Conservation (phyloP, 176 grass and related monocot species). For the Tillandsia fasciculata region DNA sequence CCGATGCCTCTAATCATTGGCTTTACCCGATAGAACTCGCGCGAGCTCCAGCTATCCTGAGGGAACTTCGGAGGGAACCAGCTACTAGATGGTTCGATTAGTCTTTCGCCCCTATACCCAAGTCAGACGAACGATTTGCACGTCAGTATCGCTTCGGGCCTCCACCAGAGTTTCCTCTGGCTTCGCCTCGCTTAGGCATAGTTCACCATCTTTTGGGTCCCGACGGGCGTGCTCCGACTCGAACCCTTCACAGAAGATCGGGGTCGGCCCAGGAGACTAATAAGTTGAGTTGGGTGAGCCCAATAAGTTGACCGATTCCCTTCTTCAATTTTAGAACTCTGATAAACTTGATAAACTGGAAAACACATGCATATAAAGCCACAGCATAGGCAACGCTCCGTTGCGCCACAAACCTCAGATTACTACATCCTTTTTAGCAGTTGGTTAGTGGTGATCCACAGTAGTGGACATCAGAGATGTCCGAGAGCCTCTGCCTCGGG, state of each 20-base stretch:
- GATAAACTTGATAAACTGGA: too few species aligned
- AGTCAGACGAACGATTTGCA: conserved; percentile 54
- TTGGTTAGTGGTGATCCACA: conserved; percentile 65
- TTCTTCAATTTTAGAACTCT: too few species aligned
- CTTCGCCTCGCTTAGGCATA: too few species aligned
- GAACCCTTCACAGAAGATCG: conserved; percentile 76
- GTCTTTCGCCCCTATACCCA: conserved; percentile 49
- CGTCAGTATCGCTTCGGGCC: conserved; percentile 50
- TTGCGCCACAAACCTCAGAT: background rate
- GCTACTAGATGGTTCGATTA: conserved; percentile 50
- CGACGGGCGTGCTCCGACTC: conserved; percentile 41
- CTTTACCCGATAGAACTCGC: background rate
- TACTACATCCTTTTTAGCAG: conserved; percentile 19
- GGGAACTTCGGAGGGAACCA: too few species aligned
- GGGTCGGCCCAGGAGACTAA: too few species aligned
- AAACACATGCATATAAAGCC: too few species aligned
- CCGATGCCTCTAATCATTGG: background rate
- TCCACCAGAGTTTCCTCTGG: conserved; percentile 21
- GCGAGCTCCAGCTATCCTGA: background rate
- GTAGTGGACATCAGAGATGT: conserved; percentile 66
- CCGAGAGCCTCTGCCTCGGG: conserved; percentile 58
- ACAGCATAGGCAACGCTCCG: too few species aligned
- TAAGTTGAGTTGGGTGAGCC: too few species aligned
- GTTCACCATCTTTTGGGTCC: background rate
- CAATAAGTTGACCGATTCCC: too few species aligned